phyloP scores from a whole-genome alignment of 2,329 filamentous ascomycete species.

The Ilyonectria mors-panacis region DNA sequence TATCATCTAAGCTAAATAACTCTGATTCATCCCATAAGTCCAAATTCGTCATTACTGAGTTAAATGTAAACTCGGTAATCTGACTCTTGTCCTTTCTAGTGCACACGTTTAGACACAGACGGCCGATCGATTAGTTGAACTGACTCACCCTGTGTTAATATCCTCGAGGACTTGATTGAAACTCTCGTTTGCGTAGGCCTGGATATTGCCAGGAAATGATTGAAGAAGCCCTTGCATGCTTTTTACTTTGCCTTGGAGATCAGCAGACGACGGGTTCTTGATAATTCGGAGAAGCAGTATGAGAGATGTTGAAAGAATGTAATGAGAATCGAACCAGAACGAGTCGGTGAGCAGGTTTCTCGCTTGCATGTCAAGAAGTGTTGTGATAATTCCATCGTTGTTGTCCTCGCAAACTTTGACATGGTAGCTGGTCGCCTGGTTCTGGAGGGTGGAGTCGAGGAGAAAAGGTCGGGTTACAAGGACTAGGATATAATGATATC shows the following conservation, averaged over 20 bases:
- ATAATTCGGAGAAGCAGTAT: not conserved
- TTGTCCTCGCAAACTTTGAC: not conserved
- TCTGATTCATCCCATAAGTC: too few relatives aligned
- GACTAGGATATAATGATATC: not conserved
- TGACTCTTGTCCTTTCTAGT: too few relatives aligned
- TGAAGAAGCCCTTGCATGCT: not conserved
- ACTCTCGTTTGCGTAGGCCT: not conserved
- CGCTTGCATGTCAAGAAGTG: not conserved
- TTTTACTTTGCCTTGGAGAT: not conserved
- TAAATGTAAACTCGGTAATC: too few relatives aligned
- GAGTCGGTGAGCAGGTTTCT: not conserved
- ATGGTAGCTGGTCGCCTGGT: not conserved
- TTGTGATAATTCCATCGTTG: not conserved
- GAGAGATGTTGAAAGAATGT: conserved; percentile 4
- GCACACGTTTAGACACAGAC: not conserved
- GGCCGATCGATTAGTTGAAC: too few relatives aligned
- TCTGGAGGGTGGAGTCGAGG: not conserved
- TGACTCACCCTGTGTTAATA: not conserved
- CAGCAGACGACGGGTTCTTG: not conserved
- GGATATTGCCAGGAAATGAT: not conserved
- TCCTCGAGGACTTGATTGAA: not conserved
- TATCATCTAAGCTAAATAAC: too few relatives aligned
- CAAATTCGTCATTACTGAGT: too few relatives aligned
- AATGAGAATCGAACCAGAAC: conserved; percentile 5
- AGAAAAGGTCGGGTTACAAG: not conserved